Conservation (phyloP, 352 stramenopile species). For the Pythium phragmitis region DNA sequence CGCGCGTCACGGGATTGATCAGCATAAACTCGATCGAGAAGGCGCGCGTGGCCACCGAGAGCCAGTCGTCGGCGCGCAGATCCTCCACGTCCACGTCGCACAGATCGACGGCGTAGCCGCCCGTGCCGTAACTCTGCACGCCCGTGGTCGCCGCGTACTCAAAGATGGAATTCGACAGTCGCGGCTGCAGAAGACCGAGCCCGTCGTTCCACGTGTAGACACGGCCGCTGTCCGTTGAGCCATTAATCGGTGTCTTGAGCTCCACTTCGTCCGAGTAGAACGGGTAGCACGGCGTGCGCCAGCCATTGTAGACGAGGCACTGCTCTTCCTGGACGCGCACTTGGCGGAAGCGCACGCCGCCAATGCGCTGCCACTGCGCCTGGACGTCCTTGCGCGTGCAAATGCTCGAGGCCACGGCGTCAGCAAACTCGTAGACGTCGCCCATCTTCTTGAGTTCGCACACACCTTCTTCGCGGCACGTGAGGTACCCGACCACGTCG, state of each 20-base stretch:
- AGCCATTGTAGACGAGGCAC: constrained; percentile 65
- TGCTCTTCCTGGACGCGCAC: constrained; percentile 75
- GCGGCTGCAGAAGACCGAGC: constrained; percentile 53
- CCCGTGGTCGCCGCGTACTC: constrained; percentile 36
- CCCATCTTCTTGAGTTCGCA: constrained; percentile 75
- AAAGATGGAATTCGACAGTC: constrained; percentile 57
- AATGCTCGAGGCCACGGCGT: constrained; percentile 45
- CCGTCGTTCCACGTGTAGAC: constrained; percentile 69
- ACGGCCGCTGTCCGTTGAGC: constrained; percentile 32
- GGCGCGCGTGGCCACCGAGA: constrained; percentile 78
- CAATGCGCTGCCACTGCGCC: constrained; percentile 74
- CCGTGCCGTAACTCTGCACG: constrained; percentile 53
- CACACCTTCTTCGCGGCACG: constrained; percentile 75
- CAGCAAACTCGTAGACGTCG: constrained; percentile 80
- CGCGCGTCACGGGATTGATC: constrained; percentile 85
- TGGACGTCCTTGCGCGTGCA: constrained; percentile 56
- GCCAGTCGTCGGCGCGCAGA: constrained; percentile 67
- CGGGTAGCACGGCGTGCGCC: constrained; percentile 70
- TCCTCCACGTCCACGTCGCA: constrained; percentile 60
- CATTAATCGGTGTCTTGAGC: constrained; percentile 46
- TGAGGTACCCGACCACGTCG: constrained; percentile 74
- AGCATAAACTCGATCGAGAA: constrained; percentile 86
- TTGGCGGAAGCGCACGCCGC: constrained; percentile 78
- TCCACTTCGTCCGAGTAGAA: constrained; percentile 57
- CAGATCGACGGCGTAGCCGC: constrained; percentile 76